Evolutionary conservation across 495 filamentous ascomycete species (phyloP), one percentile per base, ranked within the genome.

Genomic region (Cladorrhinum samala): DNA sequence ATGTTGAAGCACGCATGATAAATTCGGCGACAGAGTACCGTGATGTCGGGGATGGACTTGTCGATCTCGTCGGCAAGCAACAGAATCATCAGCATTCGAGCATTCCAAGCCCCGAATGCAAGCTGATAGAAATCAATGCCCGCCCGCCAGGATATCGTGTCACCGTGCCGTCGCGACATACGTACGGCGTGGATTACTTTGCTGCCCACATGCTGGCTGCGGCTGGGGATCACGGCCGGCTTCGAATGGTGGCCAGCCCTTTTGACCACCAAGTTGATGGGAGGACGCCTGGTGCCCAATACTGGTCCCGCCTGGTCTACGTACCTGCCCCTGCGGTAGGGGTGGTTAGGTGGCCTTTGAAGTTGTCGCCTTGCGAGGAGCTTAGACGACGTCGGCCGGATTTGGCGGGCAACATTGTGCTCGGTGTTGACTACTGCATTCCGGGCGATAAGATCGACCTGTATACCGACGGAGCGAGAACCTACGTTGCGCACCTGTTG

Each of bases 181-280:
- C 73, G 0, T 73, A 74, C 53, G 73, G 74, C 16, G 64, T 77
- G 8, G 71, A 74, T 40, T 72, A 66, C 55, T 71, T 62, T 36
- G 69, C 53, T 4, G 61, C 62, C 7, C 61, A 53, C 42, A 60
- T 75, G 54, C 57, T 75, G 1, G 61, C 65, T 27, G 61, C 66
- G 0, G 44, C 65, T 1, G 62, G 41, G 17, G 72, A 73, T 23
- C 13, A 27, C 5, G 54, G 40, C 1, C 56, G 70, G 16, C 43
- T 70, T 19, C 40, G 52, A 7, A 24, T 68, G 14, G 43, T 63
- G 0, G 48, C 68, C 0, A 27, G 52, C 2, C 57, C 69, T 9
- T 74, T 71, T 37, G 41, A 45, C 17, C 41, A 55, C 18, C 20
- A 14, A 16, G 9, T 5, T 1, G 19, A 36, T 25, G 37, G 16